Conservation (phyloP, 257 asterid genomes). For the Lycium ferocissimum region DNA sequence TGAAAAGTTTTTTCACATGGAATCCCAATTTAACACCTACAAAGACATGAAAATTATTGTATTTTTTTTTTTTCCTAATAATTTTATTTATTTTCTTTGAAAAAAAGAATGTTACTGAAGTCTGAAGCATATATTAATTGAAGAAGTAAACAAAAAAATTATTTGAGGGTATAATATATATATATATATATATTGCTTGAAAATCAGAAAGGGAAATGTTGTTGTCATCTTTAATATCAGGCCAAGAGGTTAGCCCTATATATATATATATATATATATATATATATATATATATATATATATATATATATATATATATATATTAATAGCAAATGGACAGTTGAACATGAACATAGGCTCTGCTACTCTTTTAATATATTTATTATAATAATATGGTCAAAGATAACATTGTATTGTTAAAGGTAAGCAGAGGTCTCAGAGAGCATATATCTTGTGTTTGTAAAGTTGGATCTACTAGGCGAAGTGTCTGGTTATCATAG, state of each 20-base stretch:
- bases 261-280: too few relatives aligned
- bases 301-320: too few relatives aligned
- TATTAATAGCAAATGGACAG: slow-evolving; percentile 36
- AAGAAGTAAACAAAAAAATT: too few relatives aligned
- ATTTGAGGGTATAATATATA: too few relatives aligned
- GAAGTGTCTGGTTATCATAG: slow-evolving; percentile 39
- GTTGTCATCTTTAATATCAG: slow-evolving; percentile 13
- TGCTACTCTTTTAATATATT: background rate
- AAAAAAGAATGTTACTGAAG: too few relatives aligned
- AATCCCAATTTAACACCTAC: background rate
- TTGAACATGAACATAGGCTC: slow-evolving; percentile 32
- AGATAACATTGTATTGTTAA: background rate
- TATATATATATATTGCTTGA: too few relatives aligned
- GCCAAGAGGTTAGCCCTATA: slow-evolving; percentile 17
- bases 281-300: too few relatives aligned
- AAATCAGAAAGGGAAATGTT: slow-evolving; percentile 33
- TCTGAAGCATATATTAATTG: too few relatives aligned
- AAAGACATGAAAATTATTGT: background rate
- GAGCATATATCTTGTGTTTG: slow-evolving; percentile 33
- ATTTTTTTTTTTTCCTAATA: too few relatives aligned
- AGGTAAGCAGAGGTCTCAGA: slow-evolving; percentile 23
- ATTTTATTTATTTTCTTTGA: too few relatives aligned
- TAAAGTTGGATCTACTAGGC: slow-evolving; percentile 30
- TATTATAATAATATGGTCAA: background rate
- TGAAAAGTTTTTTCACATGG: too few relatives aligned